These are phyloP conservation scores for Xylariaceae sp. DNA, from an alignment of 2,329 filamentous ascomycete species.

Conservation along the genomic window DNA sequence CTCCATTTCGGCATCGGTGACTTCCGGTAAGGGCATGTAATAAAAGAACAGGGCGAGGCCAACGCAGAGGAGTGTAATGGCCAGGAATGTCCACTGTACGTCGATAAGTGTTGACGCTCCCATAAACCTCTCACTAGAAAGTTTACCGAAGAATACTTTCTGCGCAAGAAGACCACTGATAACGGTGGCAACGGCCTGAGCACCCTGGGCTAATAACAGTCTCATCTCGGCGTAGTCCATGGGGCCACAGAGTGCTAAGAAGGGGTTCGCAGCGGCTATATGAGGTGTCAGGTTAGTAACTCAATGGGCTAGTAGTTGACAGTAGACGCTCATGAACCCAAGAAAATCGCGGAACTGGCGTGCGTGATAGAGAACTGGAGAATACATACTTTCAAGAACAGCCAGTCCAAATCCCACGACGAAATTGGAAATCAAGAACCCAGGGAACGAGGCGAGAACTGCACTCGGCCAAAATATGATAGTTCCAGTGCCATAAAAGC, in stretches of 20 bases:
- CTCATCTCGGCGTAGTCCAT: constrained; percentile 67
- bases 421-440: constrained; percentile 69
- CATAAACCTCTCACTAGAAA: constrained; percentile 36
- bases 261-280: constrained; percentile 66
- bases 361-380: background rate
- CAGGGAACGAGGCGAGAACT: constrained; percentile 67
- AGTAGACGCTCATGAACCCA: no score
- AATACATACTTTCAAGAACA: constrained; percentile 57
- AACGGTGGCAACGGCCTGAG: constrained; percentile 71
- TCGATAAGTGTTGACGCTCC: constrained; percentile 54
- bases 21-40: constrained; percentile 61
- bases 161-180: constrained; percentile 67
- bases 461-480: constrained; percentile 83
- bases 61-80: constrained; percentile 69
- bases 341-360: no score
- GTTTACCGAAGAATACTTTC: constrained; percentile 64
- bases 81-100: constrained; percentile 83
- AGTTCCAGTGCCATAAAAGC: constrained; percentile 70
- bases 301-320: no score
- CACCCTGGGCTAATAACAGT: constrained; percentile 67
- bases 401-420: constrained; percentile 73
- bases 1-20: constrained; percentile 51
- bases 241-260: constrained; percentile 65
- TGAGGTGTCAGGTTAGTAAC: constrained; percentile 6
- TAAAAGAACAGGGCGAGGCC: constrained; percentile 64